Base-by-base conservation (phyloP, 1,284 basidiomycete genomes). In the Megacollybia platyphylla region DNA sequence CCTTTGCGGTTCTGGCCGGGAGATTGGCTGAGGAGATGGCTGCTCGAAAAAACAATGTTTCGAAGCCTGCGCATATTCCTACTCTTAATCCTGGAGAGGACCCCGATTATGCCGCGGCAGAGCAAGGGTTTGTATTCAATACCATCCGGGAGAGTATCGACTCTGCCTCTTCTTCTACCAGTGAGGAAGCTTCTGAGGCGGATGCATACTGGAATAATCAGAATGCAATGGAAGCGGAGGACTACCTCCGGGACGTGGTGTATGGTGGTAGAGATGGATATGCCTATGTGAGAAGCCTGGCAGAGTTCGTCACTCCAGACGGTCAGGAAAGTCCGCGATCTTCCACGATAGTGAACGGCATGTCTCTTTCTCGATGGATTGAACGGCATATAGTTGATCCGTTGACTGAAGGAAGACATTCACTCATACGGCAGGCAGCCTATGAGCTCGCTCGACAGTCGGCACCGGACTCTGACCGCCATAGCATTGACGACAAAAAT, bases 251-350 rank as follows among this genome's bases (percentile, higher is more conserved):
- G 26, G 79, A 85, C 52, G 54, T 84, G 6, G 81, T 86, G 0
- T 87, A 86, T 51, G 84, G 84, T 0, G 82, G 84, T 30, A 62
- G 72, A 0, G 79, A 82, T 46, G 84, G 83, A 1, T 59, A 76
- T 20, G 82, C 83, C 5, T 86, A 86, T 55, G 67, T 79, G 39
- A 64, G 78, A 46, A 87, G 84, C 54, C 52, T 87, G 39, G 81
- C 81, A 18, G 76, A 82, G 56, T 87, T 87, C 49, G 64, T 79
- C 31, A 53, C 56, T 4, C 29, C 10, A 41, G 9, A 28, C 9
- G 27, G 20, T 13, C 38, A 32, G 39, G 46, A 40, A 17, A 40
- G 29, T 8, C 30, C 29, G 24, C n/a, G 45, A 51, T 24, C 36
- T 36, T 7, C 30, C 13, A 15, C 4, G 32, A 46, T 26, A 36